Conservation (phyloP, 2,329 filamentous ascomycete genomes). For the Penicillium sumatraense region DNA sequence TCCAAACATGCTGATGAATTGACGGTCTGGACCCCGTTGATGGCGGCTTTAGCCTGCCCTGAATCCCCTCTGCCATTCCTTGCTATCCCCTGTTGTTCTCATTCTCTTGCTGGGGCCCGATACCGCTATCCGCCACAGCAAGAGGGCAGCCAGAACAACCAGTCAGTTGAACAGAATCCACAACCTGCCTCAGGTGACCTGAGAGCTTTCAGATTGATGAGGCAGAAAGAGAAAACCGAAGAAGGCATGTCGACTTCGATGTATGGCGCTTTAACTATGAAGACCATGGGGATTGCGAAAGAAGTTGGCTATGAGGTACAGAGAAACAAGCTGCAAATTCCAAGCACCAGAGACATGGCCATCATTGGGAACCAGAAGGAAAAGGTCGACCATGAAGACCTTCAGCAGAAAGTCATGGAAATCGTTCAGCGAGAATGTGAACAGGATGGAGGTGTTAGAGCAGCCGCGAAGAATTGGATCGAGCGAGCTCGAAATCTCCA, state of each 20-base stretch:
- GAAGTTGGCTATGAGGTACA: constrained; percentile 78
- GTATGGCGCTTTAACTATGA: constrained; percentile 82
- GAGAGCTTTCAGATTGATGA: constrained; percentile 42
- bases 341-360: constrained; percentile 85
- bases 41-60: constrained; percentile 65
- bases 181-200: constrained; percentile 47
- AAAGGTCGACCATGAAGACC: background rate
- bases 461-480: constrained; percentile 56
- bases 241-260: constrained; percentile 62
- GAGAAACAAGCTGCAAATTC: constrained; percentile 85
- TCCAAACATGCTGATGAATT: constrained; percentile 97
- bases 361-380: constrained; percentile 64
- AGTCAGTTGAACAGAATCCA: constrained; percentile 17
- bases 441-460: constrained; percentile 49
- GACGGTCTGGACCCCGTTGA: constrained; percentile 91
- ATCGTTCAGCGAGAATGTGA: constrained; percentile 62
- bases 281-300: constrained; percentile 70
- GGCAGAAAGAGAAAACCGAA: constrained; percentile 34
- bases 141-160: constrained; percentile 27
- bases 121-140: constrained; percentile 63
- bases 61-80: constrained; percentile 77
- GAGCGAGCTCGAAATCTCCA: constrained; percentile 55
- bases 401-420: constrained; percentile 58
- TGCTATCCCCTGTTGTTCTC: constrained; percentile 93
- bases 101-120: constrained; percentile 74